Evolutionary conservation across 2,329 filamentous ascomycete genomes (phyloP).

Genomic region (Penicillium polonicum): DNA sequence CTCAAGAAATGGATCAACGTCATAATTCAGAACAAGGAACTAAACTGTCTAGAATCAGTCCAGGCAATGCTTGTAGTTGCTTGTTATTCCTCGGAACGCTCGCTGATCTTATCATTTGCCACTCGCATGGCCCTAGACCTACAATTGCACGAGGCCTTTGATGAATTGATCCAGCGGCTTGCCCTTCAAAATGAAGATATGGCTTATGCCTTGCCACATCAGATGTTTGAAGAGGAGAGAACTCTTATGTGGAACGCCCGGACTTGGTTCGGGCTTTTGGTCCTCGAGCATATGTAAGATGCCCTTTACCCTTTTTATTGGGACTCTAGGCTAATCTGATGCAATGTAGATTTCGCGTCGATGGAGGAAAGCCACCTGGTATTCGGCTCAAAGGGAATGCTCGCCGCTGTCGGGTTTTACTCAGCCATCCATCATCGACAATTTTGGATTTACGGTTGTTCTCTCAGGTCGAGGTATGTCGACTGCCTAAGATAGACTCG

Average conservation of each 20-base stretch:
- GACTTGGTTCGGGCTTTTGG: constrained; percentile 55
- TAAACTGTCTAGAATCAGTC: constrained; percentile 49
- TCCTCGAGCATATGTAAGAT: constrained; percentile 51
- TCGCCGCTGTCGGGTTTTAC: constrained; percentile 48
- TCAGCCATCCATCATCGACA: constrained; percentile 46
- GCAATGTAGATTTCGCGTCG: constrained; percentile 38
- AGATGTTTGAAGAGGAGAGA: constrained; percentile 18
- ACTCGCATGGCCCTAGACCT: constrained; percentile 53
- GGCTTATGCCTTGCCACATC: constrained; percentile 11
- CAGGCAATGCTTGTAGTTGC: constrained; percentile 55
- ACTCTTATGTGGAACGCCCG: constrained; percentile 46
- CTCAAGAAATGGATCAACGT: constrained; percentile 48
- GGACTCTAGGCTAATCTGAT: background rate
- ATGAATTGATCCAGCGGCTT: constrained; percentile 37
- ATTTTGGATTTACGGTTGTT: constrained; percentile 53
- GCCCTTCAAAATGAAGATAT: constrained; percentile 27
- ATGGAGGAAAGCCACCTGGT: constrained; percentile 47
- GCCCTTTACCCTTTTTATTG: background rate
- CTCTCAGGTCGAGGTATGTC: constrained; percentile 50
- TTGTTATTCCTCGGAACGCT: constrained; percentile 54
- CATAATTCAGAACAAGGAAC: constrained; percentile 42
- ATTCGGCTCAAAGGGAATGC: constrained; percentile 40
- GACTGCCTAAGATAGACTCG: background rate
- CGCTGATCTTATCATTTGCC: constrained; percentile 52
- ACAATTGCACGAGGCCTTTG: constrained; percentile 46